Evolutionary conservation across 2,329 filamentous ascomycete species (phyloP), one percentile per base, ranked within the genome.

Genomic region (Zasmidium citrigriseum): DNA sequence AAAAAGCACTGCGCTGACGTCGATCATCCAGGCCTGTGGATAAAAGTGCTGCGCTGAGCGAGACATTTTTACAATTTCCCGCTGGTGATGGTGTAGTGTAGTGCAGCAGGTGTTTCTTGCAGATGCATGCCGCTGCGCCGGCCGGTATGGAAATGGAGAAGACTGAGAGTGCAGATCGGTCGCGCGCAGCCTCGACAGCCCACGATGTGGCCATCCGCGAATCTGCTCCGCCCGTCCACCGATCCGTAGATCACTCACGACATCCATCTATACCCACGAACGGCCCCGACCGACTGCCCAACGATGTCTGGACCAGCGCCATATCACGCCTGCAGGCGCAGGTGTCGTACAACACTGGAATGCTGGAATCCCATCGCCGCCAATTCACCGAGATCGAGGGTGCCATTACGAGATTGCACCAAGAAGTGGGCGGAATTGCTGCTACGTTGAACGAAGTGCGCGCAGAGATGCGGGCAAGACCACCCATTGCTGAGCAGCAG

Each of bases 321-420:
- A 72, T 80, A 41, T 61, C 75, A 44, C 76, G 78, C 14, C 65
- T 81, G 45, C 78, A 81, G 63, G 76, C 76, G n/a, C 78, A 81
- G 61, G 75, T 80, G 24, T 76, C 77, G 11, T 75, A 77, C 62
- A 79, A 80, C 64, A 77, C 77, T 49, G 71, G 67, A 52, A 70
- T 73, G 62, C 70, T 77, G 38, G 72, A 76, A 24, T 70, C 67
- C 22, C 70, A 79, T 55, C 72, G 76, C 24, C 72, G 70, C 21
- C 75, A 78, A 51, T 70, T 80, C n/a, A 68, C 71, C 20, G 72
- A 73, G 14, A 66, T 81, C 54, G 75, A 77, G 56, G 72, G 74
- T 14, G 70, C 71, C 12, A 71, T 80, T 16, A 68, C 65, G 27
- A 68, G 73, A 46, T 63, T 81, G 49, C 73, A 76, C 48, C 68